These are phyloP conservation scores for Boletales sp. DNA, from an alignment of 768 basidiomycete species.

Conservation along the genomic window DNA sequence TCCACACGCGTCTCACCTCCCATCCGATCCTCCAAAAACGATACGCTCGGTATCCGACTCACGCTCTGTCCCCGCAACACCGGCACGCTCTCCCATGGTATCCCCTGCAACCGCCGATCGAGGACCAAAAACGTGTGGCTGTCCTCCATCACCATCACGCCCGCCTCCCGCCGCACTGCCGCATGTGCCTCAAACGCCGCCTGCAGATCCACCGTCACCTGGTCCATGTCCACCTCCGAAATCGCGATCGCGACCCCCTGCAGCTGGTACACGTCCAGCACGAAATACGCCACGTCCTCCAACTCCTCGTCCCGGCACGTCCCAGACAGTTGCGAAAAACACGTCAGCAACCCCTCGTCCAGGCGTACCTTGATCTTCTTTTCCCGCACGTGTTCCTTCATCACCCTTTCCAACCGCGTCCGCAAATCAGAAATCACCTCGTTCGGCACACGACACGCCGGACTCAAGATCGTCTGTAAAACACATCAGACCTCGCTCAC, in stretches of 20 bases:
- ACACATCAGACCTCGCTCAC: not conserved
- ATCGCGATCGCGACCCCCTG: conserved; percentile 85
- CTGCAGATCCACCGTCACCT: conserved; percentile 84
- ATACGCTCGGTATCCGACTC: conserved; percentile 87
- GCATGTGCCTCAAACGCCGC: conserved; percentile 70
- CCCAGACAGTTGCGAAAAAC: conserved; percentile 80
- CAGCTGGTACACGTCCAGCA: conserved; percentile 92
- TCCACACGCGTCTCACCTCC: conserved; percentile 42
- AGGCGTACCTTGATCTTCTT: conserved; percentile 54
- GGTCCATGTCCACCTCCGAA: conserved; percentile 88
- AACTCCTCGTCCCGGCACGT: conserved; percentile 89
- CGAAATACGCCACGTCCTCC: conserved; percentile 91
- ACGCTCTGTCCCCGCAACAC: conserved; percentile 79
- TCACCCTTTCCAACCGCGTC: conserved; percentile 68
- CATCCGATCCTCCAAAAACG: conserved; percentile 85
- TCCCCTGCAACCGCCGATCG: conserved; percentile 81
- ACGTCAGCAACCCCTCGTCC: conserved; percentile 74
- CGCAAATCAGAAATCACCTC: conserved; percentile 56
- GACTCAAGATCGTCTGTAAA: conserved; percentile 59
- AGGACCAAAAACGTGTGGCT: conserved; percentile 84
- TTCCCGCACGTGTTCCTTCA: conserved; percentile 57
- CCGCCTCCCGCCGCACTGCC: conserved; percentile 32
- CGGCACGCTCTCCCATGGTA: conserved; percentile 97
- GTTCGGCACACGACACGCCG: conserved; percentile 38
- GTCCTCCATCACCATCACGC: conserved; percentile 36